Percentiles rank a stretch among this genome's conserved stretches.
These are phyloP conservation scores for Jatropha multifida DNA, from an alignment of 441 rosid species.

Conservation along the genomic window DNA sequence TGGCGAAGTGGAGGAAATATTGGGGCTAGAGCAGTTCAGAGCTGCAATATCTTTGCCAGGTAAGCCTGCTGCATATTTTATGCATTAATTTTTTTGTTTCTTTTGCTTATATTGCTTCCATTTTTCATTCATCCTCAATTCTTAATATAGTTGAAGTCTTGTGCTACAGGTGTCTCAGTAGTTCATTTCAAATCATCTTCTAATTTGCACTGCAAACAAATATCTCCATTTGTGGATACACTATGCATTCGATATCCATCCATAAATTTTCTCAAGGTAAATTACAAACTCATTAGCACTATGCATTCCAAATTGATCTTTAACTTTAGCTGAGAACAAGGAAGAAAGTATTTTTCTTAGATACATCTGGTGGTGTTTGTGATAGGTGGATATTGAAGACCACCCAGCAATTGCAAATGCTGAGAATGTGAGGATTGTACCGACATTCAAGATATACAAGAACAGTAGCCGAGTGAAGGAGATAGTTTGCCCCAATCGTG, in stretches of 20 bases:
- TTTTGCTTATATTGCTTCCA: conserved; percentile 3
- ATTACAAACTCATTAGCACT: not conserved
- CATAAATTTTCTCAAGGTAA: conserved; percentile 83
- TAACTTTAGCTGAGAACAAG: not conserved
- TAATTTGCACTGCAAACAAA: conserved; percentile 72
- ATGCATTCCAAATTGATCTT: not conserved
- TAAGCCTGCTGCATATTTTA: conserved; percentile 24
- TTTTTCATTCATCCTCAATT: conserved; percentile 8
- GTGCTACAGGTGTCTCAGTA: conserved; percentile 63
- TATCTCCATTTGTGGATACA: conserved; percentile 67
- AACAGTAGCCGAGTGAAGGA: conserved; percentile 77
- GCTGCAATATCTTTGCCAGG: conserved; percentile 78
- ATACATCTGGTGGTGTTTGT: conserved; percentile 10
- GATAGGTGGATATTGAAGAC: conserved; percentile 70
- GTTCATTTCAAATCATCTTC: conserved; percentile 70
- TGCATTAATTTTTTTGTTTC: not conserved
- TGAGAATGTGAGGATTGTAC: conserved; percentile 82
- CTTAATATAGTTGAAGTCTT: conserved; percentile 1
- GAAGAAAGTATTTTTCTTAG: conserved; percentile 8
- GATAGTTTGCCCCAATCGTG: conserved; percentile 82
- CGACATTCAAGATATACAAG: conserved; percentile 93
- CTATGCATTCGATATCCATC: conserved; percentile 83
- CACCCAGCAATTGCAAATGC: conserved; percentile 55
- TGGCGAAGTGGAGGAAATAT: conserved; percentile 77
- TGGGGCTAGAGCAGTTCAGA: conserved; percentile 71